Percentiles rank a stretch among this genome's conserved stretches.
These are phyloP conservation scores for Yarrowia phangngaensis DNA, from an alignment of 805 yeast species.

Conservation along the genomic window DNA sequence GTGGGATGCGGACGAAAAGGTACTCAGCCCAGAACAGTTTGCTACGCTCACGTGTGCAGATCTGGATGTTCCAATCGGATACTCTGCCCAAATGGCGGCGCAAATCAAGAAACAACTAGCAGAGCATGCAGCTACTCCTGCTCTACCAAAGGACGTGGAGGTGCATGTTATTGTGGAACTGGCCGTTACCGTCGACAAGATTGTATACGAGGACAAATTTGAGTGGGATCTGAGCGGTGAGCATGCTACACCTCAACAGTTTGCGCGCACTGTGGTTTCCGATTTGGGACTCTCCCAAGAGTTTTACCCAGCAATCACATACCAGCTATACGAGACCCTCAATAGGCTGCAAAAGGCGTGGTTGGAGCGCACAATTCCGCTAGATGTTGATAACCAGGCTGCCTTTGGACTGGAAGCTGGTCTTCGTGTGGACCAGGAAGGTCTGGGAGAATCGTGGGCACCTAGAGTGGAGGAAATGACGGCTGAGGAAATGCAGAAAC, in stretches of 20 bases:
- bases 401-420: constrained; percentile 64
- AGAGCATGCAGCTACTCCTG: constrained; percentile 62
- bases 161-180: constrained; percentile 76
- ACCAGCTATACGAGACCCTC: constrained; percentile 76
- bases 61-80: constrained; percentile 66
- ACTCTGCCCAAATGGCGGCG: constrained; percentile 59
- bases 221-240: constrained; percentile 76
- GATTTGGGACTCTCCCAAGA: constrained; percentile 84
- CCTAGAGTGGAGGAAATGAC: constrained; percentile 83
- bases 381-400: constrained; percentile 53
- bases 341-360: constrained; percentile 76
- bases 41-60: constrained; percentile 78
- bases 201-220: constrained; percentile 82
- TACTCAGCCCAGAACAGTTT: constrained; percentile 67
- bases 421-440: constrained; percentile 67
- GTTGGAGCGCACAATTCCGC: constrained; percentile 60
- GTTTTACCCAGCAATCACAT: constrained; percentile 84
- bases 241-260: constrained; percentile 69
- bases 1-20: constrained; percentile 67
- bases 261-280: constrained; percentile 74
- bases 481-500: constrained; percentile 88
- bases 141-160: constrained; percentile 62
- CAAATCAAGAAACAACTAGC: constrained; percentile 78
- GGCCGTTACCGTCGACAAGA: constrained; percentile 76
- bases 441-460: constrained; percentile 76